Conservation (phyloP, 2,329 filamentous ascomycete genomes). For the Penicillium polonicum region DNA sequence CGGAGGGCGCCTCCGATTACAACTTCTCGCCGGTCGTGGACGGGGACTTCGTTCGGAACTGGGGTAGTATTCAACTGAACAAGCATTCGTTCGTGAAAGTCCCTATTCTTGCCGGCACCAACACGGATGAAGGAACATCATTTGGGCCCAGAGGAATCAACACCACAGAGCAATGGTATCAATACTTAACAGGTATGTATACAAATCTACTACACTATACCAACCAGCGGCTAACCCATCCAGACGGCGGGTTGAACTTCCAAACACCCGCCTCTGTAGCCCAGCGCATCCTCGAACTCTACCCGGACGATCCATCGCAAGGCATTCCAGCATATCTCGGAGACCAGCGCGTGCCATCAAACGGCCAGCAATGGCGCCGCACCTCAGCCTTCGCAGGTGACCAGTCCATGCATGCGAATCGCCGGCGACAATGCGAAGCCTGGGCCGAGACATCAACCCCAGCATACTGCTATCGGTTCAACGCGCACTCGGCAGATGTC, state of each 20-base stretch:
- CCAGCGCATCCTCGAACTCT: conserved; percentile 48
- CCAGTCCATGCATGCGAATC: conserved; percentile 54
- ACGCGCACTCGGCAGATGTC: conserved; percentile 50
- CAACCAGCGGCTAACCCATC: conserved; percentile 10
- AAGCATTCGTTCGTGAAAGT: conserved; percentile 63
- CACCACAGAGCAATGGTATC: conserved; percentile 53
- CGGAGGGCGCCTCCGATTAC: conserved; percentile 38
- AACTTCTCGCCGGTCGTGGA: conserved; percentile 50
- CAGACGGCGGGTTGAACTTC: conserved; percentile 28
- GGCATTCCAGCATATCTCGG: conserved; percentile 50
- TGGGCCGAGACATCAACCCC: conserved; percentile 51
- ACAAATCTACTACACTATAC: neutral
- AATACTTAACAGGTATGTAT: conserved; percentile 36
- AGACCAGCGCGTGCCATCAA: conserved; percentile 32
- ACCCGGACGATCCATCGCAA: conserved; percentile 53
- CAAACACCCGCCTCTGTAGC: conserved; percentile 30
- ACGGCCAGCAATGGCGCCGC: conserved; percentile 54
- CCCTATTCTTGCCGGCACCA: conserved; percentile 62
- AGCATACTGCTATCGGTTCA: conserved; percentile 64
- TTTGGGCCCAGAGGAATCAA: conserved; percentile 57
- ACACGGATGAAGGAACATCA: conserved; percentile 63
- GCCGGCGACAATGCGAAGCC: conserved; percentile 53
- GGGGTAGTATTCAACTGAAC: conserved; percentile 54
- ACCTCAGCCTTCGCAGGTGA: conserved; percentile 57
- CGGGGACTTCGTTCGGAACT: conserved; percentile 55